Conservation (phyloP, 2,329 filamentous ascomycete species). For the Beauveria bassiana region DNA sequence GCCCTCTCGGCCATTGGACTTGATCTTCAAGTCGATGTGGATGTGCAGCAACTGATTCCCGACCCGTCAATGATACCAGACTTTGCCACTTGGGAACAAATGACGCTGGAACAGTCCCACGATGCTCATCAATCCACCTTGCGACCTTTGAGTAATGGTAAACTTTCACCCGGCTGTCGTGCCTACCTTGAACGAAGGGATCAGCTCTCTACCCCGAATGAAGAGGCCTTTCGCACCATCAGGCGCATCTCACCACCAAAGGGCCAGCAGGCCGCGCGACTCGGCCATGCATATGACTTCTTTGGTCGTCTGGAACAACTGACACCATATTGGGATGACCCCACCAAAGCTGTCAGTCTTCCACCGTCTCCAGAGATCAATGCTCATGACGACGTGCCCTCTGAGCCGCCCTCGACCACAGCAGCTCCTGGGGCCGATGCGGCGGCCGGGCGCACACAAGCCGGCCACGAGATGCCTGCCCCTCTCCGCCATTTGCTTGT, state of each 20-base stretch:
- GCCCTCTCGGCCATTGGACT: conserved; percentile 53
- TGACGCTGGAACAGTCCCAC: conserved; percentile 41
- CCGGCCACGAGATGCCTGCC: conserved; percentile 49
- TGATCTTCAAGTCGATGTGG: conserved; percentile 43
- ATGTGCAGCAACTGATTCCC: conserved; percentile 44
- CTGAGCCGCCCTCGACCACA: conserved; percentile 5
- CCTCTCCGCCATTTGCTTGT: conserved; percentile 51
- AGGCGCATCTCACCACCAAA: conserved; percentile 47
- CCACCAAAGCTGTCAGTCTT: conserved; percentile 31
- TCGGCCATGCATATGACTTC: conserved; percentile 60
- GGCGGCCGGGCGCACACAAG: conserved; percentile 32
- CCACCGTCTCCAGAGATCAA: conserved; percentile 26
- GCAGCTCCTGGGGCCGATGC: conserved; percentile 11
- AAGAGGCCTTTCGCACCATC: conserved; percentile 53
- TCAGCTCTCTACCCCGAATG: conserved; percentile 49
- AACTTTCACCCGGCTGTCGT: conserved; percentile 47
- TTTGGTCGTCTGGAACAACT: conserved; percentile 54
- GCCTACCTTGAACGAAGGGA: conserved; percentile 50
- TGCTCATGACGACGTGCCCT: conserved; percentile 12
- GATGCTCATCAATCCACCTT: conserved; percentile 41
- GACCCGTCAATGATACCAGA: conserved; percentile 45
- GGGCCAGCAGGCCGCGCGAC: conserved; percentile 44
- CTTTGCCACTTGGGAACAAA: conserved; percentile 42
- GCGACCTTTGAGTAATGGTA: conserved; percentile 43
- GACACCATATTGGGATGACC: conserved; percentile 55